Evolutionary conservation across 352 stramenopile genomes (phyloP), one percentile per base, ranked within the genome.

Genomic region (Phytophthora foliorum): DNA sequence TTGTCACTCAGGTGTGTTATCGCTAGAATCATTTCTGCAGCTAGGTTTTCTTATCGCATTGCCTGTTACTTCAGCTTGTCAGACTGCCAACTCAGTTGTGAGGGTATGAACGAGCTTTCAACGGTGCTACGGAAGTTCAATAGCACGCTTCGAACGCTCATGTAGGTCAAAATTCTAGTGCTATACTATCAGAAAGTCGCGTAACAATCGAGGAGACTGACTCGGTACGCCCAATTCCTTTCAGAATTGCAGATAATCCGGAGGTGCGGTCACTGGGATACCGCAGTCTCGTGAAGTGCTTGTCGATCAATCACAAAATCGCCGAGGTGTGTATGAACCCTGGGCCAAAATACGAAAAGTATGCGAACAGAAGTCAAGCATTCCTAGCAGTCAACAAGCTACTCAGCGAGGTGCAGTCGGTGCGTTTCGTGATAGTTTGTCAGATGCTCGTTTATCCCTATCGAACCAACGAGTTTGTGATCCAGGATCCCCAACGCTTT

Each of bases 311-410:
- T 31, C 69, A 78, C 38, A 67, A 49, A 2, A 21, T 92, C 3
- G 57, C 54, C 0, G n/a, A 70, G 9, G 53, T 90, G 11, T 45
- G 75, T 1, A 21, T 84, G 27, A 80, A 77, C 21, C 60, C 71
- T 25, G 44, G 39, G 2, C 7, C 67, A 1, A 83, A 72, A 27
- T 78, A 88, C 39, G 55, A 75, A 6, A 78, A 64, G 24, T 72
- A 79, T 22, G 38, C 67, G 0, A 38, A 41, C n/a, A 79, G 54
- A 58, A 67, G 75, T 3, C 44, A 61, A 10, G 73, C 72, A 2
- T 67, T 85, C 7, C 42, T 90, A 41, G 56, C 58, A 13, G 86
- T 90, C 4, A 94, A 94, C 53, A 34, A 16, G 0, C 48, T 80
- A 14, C 70, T 89, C 2, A 39, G 36, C 0, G 31, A 49, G 14